A percentile compares a stretch with the other conserved stretches of the same genome.
Evolutionary conservation across 805 yeast genomes (phyloP).

Genomic region (Vanderwaltozyma verrucispora): DNA sequence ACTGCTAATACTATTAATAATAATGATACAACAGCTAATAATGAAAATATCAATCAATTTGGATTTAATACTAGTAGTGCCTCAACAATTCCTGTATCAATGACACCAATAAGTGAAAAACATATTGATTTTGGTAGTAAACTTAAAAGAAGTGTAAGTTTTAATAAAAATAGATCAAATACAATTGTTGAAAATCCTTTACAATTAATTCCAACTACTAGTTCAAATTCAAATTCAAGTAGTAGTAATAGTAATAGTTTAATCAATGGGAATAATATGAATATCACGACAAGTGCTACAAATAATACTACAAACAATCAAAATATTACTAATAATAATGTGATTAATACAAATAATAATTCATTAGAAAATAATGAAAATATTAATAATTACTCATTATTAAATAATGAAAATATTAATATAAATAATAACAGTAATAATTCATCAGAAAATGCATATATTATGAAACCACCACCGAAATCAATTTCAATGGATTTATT

Average conservation of each 20-base stretch:
- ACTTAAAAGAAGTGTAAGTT: constrained; percentile 17
- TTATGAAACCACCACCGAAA: constrained; percentile 23
- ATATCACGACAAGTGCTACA: background rate
- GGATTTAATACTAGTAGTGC: constrained; percentile 49
- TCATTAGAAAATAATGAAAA: background rate
- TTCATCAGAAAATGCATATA: background rate
- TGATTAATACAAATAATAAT: background rate
- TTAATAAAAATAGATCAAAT: constrained; percentile 7
- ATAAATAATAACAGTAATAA: background rate
- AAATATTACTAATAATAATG: background rate
- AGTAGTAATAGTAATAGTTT: background rate
- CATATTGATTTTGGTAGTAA: constrained; percentile 21
- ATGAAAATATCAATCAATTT: constrained; percentile 36
- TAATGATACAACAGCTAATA: constrained; percentile 1
- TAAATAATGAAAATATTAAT: background rate
- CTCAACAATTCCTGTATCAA: constrained; percentile 45
- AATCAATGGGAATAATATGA: background rate
- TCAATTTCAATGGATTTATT: constrained; percentile 21
- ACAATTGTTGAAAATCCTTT: background rate
- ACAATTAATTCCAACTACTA: background rate
- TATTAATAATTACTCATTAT: background rate
- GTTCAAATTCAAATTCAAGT: background rate
- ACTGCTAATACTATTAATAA: background rate
- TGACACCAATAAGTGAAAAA: constrained; percentile 75
- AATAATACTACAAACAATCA: background rate